Conservation (phyloP, 148 eudicot genomes). For the Fagopyrum homotropicum region DNA sequence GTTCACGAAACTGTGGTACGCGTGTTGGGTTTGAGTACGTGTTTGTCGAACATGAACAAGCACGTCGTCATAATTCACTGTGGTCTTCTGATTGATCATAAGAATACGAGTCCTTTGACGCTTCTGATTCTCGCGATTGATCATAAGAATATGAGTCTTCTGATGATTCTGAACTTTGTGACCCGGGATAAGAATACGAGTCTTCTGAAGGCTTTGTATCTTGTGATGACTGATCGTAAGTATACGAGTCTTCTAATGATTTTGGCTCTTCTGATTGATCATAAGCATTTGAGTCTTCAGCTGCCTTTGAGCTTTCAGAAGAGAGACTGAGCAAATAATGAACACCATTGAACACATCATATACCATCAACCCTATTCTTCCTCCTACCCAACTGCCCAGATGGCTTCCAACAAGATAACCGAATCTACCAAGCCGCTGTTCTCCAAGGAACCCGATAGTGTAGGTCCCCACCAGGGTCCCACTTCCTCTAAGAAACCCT, state of each 20-base stretch:
- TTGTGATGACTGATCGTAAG: background rate
- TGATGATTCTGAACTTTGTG: background rate
- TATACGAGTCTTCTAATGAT: background rate
- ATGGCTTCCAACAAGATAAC: conserved; percentile 81
- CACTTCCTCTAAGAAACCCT: conserved; percentile 63
- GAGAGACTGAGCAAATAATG: conserved; percentile 36
- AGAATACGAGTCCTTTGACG: conserved; percentile 1
- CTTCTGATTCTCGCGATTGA: background rate
- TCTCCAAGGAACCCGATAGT: conserved; percentile 58
- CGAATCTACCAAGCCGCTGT: conserved; percentile 65
- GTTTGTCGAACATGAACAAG: background rate
- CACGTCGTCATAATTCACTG: background rate
- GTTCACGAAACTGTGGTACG: background rate
- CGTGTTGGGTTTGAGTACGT: background rate
- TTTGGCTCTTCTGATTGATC: background rate
- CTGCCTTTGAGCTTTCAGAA: conserved; percentile 18
- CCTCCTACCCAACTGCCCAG: conserved; percentile 89
- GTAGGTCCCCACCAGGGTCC: conserved; percentile 71
- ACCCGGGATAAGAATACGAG: background rate
- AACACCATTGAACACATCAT: conserved; percentile 64
- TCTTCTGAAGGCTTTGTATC: background rate
- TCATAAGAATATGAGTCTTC: conserved; percentile 2
- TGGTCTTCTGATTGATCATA: conserved; percentile 5
- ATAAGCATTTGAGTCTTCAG: background rate
- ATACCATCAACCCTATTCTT: conserved; percentile 72